These are phyloP conservation scores for Mucor piriformis DNA, from an alignment of 371 early-diverging fungal genomes.

Conservation along the genomic window DNA sequence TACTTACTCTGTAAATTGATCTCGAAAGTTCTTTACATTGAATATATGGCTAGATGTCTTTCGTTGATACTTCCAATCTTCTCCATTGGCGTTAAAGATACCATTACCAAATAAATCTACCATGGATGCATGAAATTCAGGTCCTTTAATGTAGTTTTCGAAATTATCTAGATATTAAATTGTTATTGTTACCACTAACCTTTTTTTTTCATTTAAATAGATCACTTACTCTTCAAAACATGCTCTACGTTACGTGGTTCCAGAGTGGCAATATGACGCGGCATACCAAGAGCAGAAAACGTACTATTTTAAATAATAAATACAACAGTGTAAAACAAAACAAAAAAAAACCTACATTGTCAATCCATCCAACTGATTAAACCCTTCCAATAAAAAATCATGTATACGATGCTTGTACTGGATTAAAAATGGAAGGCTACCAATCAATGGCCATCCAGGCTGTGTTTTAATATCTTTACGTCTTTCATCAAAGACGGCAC, in stretches of 20 bases:
- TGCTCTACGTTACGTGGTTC: slow-evolving; percentile 40
- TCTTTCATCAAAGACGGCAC: slow-evolving; percentile 24
- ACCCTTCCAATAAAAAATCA: slow-evolving; percentile 26
- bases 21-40: slow-evolving; percentile 55
- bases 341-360: slow-evolving; percentile 22
- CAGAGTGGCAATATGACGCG: slow-evolving; percentile 23
- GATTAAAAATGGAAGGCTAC: slow-evolving; percentile 20
- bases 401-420: slow-evolving; percentile 18
- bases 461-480: slow-evolving; percentile 16
- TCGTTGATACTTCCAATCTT: slow-evolving; percentile 47
- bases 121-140: slow-evolving; percentile 27
- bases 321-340: not conserved
- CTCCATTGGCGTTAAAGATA: slow-evolving; percentile 47
- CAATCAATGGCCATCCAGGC: slow-evolving; percentile 28
- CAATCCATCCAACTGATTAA: slow-evolving; percentile 12
- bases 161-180: slow-evolving; percentile 26
- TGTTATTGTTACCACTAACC: not conserved
- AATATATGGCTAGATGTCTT: slow-evolving; percentile 56
- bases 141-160: slow-evolving; percentile 39
- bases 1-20: slow-evolving; percentile 50
- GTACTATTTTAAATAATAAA: slow-evolving; percentile 11
- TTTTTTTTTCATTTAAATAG: slow-evolving; percentile 1
- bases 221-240: slow-evolving; percentile 30
- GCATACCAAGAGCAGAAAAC: slow-evolving; percentile 24
- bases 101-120: slow-evolving; percentile 37